Evolutionary conservation across 2,329 filamentous ascomycete species (phyloP), one percentile per base, ranked within the genome.

Genomic region (Stachybotrys chartarum): DNA sequence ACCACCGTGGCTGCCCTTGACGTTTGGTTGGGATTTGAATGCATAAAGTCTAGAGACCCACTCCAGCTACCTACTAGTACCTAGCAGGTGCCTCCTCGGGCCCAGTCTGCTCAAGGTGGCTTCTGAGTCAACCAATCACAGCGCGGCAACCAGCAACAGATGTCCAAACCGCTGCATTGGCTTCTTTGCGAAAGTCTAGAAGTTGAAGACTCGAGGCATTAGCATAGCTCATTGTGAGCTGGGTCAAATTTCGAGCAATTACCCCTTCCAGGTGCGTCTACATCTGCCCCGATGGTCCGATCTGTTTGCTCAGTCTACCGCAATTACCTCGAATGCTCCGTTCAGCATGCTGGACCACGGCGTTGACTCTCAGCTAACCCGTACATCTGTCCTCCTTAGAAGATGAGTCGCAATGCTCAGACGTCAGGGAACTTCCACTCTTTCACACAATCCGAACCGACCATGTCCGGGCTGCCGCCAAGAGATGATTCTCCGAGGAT

Each of bases 401-500:
- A 55, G 60, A 71, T 71, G 68, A 68, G 58, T 60, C 61, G 61
- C 63, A 63, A 70, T 71, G 68, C 60, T 57, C 62, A 61, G 39
- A 55, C 58, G 45, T 45, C 60, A 42, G 53, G 60, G 54, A 58
- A 56, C 48, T 67, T 66, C 66, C 65, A 67, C 54, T 63, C 59
- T 44, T 56, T 61, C 47, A 58, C 59, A 32, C 50, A 60, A 39
- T 59, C 60, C 30, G 61, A 57, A 14, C 56, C 57, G 53, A 55
- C 61, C 51, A 58, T 46, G 24, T 45, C 56, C 35, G 57, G 59
- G 46, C 61, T 61, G 54, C 58, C 57, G 46, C 63, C 60, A 55
- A 17, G 45, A 47, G 60, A 54, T 52, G 69, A 73, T 35, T 61
- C 67, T 31, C 77, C 71, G 59, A 72, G 80, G 59, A 82, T 82